These are phyloP conservation scores for Crithidia brevicula DNA, from an alignment of 208 protist species.

Conservation along the genomic window DNA sequence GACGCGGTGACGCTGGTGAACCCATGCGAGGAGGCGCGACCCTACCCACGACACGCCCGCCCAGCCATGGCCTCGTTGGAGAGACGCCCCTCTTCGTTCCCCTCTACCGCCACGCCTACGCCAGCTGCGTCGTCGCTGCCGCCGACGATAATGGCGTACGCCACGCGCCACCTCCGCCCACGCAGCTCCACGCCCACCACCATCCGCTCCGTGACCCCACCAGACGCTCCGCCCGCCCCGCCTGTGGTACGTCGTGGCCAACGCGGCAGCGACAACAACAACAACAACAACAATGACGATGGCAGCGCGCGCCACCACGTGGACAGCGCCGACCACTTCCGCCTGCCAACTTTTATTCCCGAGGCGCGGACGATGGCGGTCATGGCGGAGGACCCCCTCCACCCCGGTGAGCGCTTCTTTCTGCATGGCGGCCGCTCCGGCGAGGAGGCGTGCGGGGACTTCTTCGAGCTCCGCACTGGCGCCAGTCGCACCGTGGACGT, in stretches of 20 bases:
- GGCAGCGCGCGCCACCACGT: neutral
- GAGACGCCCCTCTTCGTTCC: neutral
- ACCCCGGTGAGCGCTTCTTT: slow-evolving; percentile 50
- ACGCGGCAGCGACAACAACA: neutral
- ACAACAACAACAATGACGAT: neutral
- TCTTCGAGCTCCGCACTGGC: slow-evolving; percentile 52
- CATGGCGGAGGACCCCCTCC: slow-evolving; percentile 49
- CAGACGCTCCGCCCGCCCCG: neutral
- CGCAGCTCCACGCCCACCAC: neutral
- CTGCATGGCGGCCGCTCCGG: slow-evolving; percentile 58
- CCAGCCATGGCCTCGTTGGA: neutral
- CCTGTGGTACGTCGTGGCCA: slow-evolving; percentile 16
- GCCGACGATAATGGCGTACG: slow-evolving; percentile 25
- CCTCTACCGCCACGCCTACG: neutral
- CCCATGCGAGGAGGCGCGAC: slow-evolving; percentile 15
- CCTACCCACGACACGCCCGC: slow-evolving; percentile 24
- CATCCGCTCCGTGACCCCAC: slow-evolving; percentile 1
- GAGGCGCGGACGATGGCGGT: slow-evolving; percentile 70
- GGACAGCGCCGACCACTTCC: slow-evolving; percentile 11
- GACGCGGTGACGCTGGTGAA: slow-evolving; percentile 20
- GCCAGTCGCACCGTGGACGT: slow-evolving; percentile 18
- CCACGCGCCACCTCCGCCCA: slow-evolving; percentile 14
- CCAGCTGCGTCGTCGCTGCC: slow-evolving; percentile 3
- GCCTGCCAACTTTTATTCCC: slow-evolving; percentile 31
- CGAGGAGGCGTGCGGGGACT: slow-evolving; percentile 52